Evolutionary conservation across 306 rosid species (phyloP), one percentile per base, ranked within the genome.

Genomic region (Hippophae tibetana): DNA sequence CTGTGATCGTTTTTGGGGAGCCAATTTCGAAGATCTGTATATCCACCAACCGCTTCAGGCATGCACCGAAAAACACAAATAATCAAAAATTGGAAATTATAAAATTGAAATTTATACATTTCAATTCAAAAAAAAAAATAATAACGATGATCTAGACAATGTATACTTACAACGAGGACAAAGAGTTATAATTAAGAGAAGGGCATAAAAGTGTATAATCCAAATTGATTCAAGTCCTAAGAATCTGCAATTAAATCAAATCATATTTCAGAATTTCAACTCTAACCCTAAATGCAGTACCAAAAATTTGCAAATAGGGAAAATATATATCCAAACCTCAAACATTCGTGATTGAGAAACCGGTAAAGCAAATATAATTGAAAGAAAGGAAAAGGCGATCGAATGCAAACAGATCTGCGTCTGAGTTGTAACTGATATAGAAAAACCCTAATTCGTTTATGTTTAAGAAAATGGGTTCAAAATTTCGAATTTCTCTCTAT

Each of bases 1-100:
- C 95, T 87, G 98, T 49, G 98, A 85, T 52, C 96, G 89, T 66
- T 96, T 67, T 83, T 87, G 98, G 48, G 98, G 98, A 82, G 98
- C 98, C 98, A 92, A 92, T 75, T 92, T 90, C 87, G 73, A 87
- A 83, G 96, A 87, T 87, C 93, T 85, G 78, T 64, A 58, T 65
- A 60, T 52, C 88, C 38, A 77, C 71, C 69, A 56, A 73, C 65
- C 65, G 63, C 95, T 85, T 70, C 76, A 65, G 67, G 69, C 61
- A 70, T 13, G 43, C 64, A 64, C 9, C 54, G 43, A 68, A 11
- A 31, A 31, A 31, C 3, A 27, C 44, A 56, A 54, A 45, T 41
- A 57, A 31, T 41, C 47, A 38, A 43, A 68, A 72, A 43, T 18
- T 14, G 54, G 56, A 52, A 27, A 47, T 41, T 44, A 5, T 38